Evolutionary conservation across 2,329 filamentous ascomycete species (phyloP).

Genomic region (Hypocreales sp.): DNA sequence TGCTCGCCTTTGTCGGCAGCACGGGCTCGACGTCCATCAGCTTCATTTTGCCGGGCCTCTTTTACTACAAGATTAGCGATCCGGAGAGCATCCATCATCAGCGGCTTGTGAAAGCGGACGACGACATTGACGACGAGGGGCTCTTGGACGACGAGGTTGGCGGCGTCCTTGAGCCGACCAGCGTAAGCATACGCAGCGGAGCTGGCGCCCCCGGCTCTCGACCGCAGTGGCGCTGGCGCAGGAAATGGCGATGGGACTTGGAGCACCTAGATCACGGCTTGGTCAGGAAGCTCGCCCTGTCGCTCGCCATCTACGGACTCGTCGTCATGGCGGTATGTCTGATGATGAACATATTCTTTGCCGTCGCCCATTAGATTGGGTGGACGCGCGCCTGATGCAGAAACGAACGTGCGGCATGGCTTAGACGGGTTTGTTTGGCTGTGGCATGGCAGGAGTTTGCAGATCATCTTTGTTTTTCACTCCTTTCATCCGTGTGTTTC

Average conservation of each 20-base stretch:
- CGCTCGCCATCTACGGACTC: slow-evolving; percentile 66
- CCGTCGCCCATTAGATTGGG: slow-evolving; percentile 38
- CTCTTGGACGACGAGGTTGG: slow-evolving; percentile 35
- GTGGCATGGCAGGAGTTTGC: too few species aligned
- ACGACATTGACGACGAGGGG: slow-evolving; percentile 52
- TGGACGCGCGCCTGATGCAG: slow-evolving; percentile 1
- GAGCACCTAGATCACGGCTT: slow-evolving; percentile 47
- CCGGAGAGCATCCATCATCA: slow-evolving; percentile 81
- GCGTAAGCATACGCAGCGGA: slow-evolving; percentile 27
- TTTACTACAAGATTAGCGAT: slow-evolving; percentile 96
- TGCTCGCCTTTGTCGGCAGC: slow-evolving; percentile 87
- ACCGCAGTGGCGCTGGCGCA: slow-evolving; percentile 33
- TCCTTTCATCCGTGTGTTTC: too few species aligned
- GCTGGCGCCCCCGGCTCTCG: slow-evolving; percentile 14
- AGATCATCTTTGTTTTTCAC: too few species aligned
- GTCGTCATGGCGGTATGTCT: slow-evolving; percentile 84
- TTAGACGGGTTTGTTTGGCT: not conserved
- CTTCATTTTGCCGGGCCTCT: slow-evolving; percentile 89
- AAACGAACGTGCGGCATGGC: slow-evolving; percentile 1
- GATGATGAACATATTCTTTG: slow-evolving; percentile 70
- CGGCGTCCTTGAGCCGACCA: slow-evolving; percentile 25
- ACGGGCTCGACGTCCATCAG: slow-evolving; percentile 92
- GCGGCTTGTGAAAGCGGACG: slow-evolving; percentile 76
- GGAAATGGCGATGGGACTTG: slow-evolving; percentile 43
- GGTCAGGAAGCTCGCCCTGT: slow-evolving; percentile 60